A percentile compares a stretch with the other conserved stretches of the same genome.
phyloP scores from a whole-genome alignment of 2,329 filamentous ascomycete species.

The Chaetomium sp. region DNA sequence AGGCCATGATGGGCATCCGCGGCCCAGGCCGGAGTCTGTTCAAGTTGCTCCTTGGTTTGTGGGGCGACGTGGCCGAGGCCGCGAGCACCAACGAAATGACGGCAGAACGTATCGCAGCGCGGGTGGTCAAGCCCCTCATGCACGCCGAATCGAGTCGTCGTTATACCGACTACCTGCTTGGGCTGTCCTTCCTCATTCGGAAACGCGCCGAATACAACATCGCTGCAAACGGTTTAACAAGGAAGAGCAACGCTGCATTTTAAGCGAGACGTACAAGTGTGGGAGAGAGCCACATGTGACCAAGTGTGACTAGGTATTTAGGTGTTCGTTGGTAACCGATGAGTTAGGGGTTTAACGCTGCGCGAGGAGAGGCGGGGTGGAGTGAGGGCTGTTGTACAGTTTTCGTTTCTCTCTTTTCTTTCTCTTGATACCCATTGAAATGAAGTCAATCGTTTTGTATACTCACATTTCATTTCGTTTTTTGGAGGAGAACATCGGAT shows the following conservation, averaged over 20 bases:
- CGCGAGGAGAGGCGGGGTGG: too few relatives aligned
- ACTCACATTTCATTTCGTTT: too few relatives aligned
- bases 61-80: conserved; percentile 36
- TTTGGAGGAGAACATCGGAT: too few relatives aligned
- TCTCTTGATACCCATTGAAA: not conserved
- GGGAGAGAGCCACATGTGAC: too few relatives aligned
- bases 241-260: conserved; percentile 10
- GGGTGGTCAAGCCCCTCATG: conserved; percentile 36
- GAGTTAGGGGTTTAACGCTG: too few relatives aligned
- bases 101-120: conserved; percentile 35
- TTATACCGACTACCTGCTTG: conserved; percentile 37
- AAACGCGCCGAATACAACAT: conserved; percentile 36
- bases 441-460: too few relatives aligned
- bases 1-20: conserved; percentile 35
- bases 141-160: conserved; percentile 30
- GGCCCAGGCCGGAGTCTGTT: conserved; percentile 33
- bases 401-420: not conserved
- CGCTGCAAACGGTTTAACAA: conserved; percentile 28
- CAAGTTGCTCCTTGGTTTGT: conserved; percentile 39
- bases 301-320: too few relatives aligned
- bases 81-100: conserved; percentile 38
- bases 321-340: too few relatives aligned
- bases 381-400: too few relatives aligned
- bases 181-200: conserved; percentile 38
- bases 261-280: not conserved